Base-by-base conservation (phyloP, 345 rosid species). In the Reutealis trisperma region DNA sequence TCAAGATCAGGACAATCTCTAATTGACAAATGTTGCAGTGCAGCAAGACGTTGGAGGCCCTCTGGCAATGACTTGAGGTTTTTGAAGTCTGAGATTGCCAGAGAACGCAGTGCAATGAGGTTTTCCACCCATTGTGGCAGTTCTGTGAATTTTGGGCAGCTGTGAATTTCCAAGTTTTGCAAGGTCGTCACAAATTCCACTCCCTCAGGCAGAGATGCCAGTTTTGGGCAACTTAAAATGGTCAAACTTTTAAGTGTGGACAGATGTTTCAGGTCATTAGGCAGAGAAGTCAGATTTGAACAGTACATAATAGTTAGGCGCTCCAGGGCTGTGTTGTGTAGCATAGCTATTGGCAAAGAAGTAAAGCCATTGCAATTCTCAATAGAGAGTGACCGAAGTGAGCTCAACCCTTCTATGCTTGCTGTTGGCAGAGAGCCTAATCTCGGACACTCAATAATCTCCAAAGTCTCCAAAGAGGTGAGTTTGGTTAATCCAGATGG, bases 301-400 rank as follows among this genome's bases (percentile, higher is more conserved):
- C 85, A 79, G 27, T 75, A 73, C 79, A 84, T 75, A 27, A 79
- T 63, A 21, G 79, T 79, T 24, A 74, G 69, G 44, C 73, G 74
- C 75, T 61, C 72, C 9, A 83, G 82, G 47, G 75, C 51, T 27
- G 30, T 72, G 59, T 63, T 72, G 27, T 52, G 44, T 22, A 63
- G 80, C 19, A 83, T 22, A 52, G 66, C 70, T 14, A 1, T 6
- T 14, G 82, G 69, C 63, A 83, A 45, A 15, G 78, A 76, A 41
- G 73, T 57, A 0, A 83, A 57, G 45, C 34, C 61, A 58, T 37
- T 19, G 42, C 85, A 83, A 34, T 73, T 76, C 55, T 75, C 72
- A 7, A 83, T 71, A 21, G 82, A 70, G 44, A 78, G 30, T 34
- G 42, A 64, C 27, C 67, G 63, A 60, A 75, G 73, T 14, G 79